Evolutionary conservation across 1,139 yeast species (phyloP), one percentile per base, ranked within the genome.

Genomic region (Protomyces arabidopsidicola): DNA sequence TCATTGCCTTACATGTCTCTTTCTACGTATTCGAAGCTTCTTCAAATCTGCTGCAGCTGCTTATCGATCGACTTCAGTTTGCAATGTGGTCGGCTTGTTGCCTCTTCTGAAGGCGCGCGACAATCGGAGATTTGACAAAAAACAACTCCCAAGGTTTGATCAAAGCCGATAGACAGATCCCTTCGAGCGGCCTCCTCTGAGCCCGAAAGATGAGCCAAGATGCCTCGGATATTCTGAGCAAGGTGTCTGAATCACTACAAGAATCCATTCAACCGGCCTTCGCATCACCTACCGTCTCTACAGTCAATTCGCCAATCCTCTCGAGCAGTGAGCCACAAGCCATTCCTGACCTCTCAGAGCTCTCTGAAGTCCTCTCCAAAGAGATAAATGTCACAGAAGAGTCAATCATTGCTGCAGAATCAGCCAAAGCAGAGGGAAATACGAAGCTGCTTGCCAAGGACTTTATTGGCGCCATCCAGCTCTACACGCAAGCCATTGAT

Each of bases 401-500:
- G 39, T 38, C 45, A n/a, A 36, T 35, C 53, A 67, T 63, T 39
- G 72, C 76, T 65, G 88, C 90, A 1, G 69, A 81, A 58, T 77
- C 78, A 67, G 76, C 77, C 66, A 91, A 91, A 73, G 83, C 83
- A 69, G 77, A 81, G 70, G 98, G 98, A 10, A 93, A 93, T 72
- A 79, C 77, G n/a, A 81, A 78, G 60, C 79, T 93, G 63, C 84
- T 86, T 70, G 80, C 78, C 24, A 86, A 87, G 60, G 79, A 84
- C 67, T 88, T 77, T 71, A 81, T 81, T 10, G 81, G 81, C 39
- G 97, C 98, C 9, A 78, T 89, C 38, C 86, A 81, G 3, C 73
- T 80, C 12, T 93, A 93, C 73, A 82, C 93, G 2, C 74, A 81
- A 70, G 98, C 97, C n/a, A 88, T 91, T 60, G 85, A 81, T 51